A percentile compares a stretch with the other conserved stretches of the same genome.
phyloP scores from a whole-genome alignment of 2,329 filamentous ascomycete species.

The Diaporthe citrichinensis region DNA sequence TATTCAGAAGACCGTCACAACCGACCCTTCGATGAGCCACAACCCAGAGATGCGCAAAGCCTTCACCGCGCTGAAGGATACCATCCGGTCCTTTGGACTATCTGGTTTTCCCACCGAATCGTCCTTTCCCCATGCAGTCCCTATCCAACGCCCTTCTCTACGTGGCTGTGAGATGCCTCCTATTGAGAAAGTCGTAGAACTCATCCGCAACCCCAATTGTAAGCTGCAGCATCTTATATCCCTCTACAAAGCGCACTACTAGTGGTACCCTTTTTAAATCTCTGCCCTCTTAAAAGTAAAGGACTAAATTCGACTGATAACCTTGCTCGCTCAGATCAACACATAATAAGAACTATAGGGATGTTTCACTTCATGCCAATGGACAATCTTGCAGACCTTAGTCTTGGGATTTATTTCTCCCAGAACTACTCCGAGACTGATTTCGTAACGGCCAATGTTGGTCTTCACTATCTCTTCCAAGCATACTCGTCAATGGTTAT shows the following conservation, averaged over 20 bases:
- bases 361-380: not conserved
- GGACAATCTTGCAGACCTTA: not conserved
- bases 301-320: not conserved
- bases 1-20: not conserved
- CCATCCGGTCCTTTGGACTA: not conserved
- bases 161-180: slow-evolving; percentile 7
- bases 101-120: not conserved
- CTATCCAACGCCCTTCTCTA: not conserved
- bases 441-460: not conserved
- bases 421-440: not conserved
- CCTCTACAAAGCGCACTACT: too few relatives aligned
- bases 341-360: not conserved
- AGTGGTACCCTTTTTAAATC: accelerated
- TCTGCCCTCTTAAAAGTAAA: not conserved
- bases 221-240: not conserved
- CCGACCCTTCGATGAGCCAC: not conserved
- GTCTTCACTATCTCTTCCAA: not conserved
- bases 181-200: slow-evolving; percentile 7
- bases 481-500: not conserved
- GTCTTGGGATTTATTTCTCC: not conserved
- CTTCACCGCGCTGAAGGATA: slow-evolving; percentile 1
- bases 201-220: slow-evolving; percentile 9
- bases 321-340: not conserved
- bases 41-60: slow-evolving; percentile 1
- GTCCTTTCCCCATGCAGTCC: not conserved